Conservation (phyloP, 78 protist species). For the Neovahlkampfia damariscottae region DNA sequence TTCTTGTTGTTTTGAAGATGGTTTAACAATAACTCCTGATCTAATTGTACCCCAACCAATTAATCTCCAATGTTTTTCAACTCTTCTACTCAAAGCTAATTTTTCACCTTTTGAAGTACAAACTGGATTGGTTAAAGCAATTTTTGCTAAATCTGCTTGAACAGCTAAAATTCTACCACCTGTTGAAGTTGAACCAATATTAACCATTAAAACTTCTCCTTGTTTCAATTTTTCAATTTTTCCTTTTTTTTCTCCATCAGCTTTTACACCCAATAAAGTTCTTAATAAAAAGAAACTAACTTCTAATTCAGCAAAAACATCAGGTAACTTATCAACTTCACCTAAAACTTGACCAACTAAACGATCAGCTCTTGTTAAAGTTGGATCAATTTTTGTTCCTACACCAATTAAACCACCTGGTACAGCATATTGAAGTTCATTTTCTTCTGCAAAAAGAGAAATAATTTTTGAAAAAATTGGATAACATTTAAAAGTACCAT, state of each 20-base stretch:
- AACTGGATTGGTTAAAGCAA: conserved; percentile 86
- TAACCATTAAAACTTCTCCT: conserved; percentile 83
- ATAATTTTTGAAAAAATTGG: conserved; percentile 81
- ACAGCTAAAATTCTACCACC: conserved; percentile 86
- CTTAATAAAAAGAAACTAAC: conserved; percentile 67
- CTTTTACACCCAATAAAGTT: conserved; percentile 91
- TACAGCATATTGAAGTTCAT: conserved; percentile 90
- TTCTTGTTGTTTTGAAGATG: too few species aligned
- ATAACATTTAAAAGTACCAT: conserved; percentile 51
- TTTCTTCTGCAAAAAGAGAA: conserved; percentile 86
- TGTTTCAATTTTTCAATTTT: conserved; percentile 72
- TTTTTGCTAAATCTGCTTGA: conserved; percentile 65
- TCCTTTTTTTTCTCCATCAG: conserved; percentile 65
- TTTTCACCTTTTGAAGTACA: conserved; percentile 92
- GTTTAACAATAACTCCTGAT: conserved; percentile 10
- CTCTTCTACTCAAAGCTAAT: conserved; percentile 91
- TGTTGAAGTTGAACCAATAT: conserved; percentile 96
- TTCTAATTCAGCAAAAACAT: conserved; percentile 72
- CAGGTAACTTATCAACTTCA: conserved; percentile 78
- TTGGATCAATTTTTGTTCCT: conserved; percentile 98
- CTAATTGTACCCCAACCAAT: conserved; percentile 65
- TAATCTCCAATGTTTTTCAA: conserved; percentile 95
- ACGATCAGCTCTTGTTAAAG: conserved; percentile 91
- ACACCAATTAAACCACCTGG: conserved; percentile 99
- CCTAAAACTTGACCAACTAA: conserved; percentile 98